Base-by-base conservation (phyloP, 345 rosid species). In the Pistacia integerrima region DNA sequence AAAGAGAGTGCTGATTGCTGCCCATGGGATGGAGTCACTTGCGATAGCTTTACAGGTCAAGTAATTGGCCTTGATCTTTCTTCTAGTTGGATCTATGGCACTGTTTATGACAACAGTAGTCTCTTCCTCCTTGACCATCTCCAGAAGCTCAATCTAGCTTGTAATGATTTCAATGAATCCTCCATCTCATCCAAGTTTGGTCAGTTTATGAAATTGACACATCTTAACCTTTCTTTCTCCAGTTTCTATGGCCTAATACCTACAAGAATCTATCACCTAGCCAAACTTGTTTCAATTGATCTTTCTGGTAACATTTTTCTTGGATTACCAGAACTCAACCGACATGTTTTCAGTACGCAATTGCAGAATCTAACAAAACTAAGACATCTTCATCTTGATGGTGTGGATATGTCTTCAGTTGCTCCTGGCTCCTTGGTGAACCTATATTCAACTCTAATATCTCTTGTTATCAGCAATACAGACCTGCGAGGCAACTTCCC, bases 21-120 rank as follows among this genome's bases (percentile, higher is more conserved):
- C 64, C 73, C 20, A 3, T 80, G 86, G 83, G 81, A 82, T 69
- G 86, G 84, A 0, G 77, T 82, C n/a, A 74, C 69, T 0, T 84
- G 81, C 10, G 82, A 84, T 30, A 4, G 1, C 0, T 28, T 73
- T 25, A 78, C 74, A 0, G 81, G 81, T 1, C 58, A 81, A 14
- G 82, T 78, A 12, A 61, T 74, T 48, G 69, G 79, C 52, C 81
- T 78, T 4, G 77, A 81, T 64, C 77, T 81, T 20, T 4, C 17
- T 4, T 12, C 33, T 57, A 76, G 79, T 8, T 1, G 35, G 59
- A 64, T 84, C 59, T 0, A 0, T 6, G 82, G 77, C 3, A 11
- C 16, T 1, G 17, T 82, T 9, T 38, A 9, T 22, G 36, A 78
- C 4, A 72, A 84, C 17, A 79, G 63, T 66, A 66, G 28, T 38